Conservation (phyloP, 768 basidiomycete species). For the Pleurotus pulmonarius region DNA sequence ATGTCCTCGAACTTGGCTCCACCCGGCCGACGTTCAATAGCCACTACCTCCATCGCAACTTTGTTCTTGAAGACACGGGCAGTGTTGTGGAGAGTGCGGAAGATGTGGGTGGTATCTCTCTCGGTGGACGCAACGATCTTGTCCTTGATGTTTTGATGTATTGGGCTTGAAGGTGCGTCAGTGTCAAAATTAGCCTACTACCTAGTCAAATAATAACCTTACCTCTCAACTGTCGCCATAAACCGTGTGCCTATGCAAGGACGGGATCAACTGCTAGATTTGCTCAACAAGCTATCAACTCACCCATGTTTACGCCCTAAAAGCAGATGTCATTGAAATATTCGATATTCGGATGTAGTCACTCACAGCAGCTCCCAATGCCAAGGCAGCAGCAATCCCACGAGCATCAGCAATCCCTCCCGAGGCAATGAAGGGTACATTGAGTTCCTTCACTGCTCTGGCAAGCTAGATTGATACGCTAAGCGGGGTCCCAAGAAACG, state of each 20-base stretch:
- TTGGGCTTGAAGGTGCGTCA: slow-evolving; percentile 44
- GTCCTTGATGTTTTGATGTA: slow-evolving; percentile 88
- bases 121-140: slow-evolving; percentile 83
- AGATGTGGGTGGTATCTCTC: slow-evolving; percentile 84
- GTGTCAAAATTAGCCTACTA: background rate
- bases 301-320: slow-evolving; percentile 87
- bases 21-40: slow-evolving; percentile 73
- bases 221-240: slow-evolving; percentile 89
- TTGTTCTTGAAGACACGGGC: slow-evolving; percentile 86
- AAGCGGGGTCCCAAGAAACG: background rate
- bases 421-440: slow-evolving; percentile 84
- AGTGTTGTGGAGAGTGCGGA: slow-evolving; percentile 82
- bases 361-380: slow-evolving; percentile 77
- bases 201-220: slow-evolving; percentile 11
- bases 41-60: slow-evolving; percentile 81
- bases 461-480: slow-evolving; percentile 55
- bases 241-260: slow-evolving; percentile 66
- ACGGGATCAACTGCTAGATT: slow-evolving; percentile 8
- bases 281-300: slow-evolving; percentile 14
- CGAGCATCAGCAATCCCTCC: slow-evolving; percentile 88
- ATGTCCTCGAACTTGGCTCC: slow-evolving; percentile 88
- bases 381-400: slow-evolving; percentile 77
- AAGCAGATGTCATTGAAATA: background rate
- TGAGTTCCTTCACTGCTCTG: slow-evolving; percentile 79
- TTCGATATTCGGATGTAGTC: background rate